Percentiles rank a stretch among this genome's conserved stretches.
phyloP scores from a whole-genome alignment of 2,329 filamentous ascomycete species.

The Scedosporium boydii region DNA sequence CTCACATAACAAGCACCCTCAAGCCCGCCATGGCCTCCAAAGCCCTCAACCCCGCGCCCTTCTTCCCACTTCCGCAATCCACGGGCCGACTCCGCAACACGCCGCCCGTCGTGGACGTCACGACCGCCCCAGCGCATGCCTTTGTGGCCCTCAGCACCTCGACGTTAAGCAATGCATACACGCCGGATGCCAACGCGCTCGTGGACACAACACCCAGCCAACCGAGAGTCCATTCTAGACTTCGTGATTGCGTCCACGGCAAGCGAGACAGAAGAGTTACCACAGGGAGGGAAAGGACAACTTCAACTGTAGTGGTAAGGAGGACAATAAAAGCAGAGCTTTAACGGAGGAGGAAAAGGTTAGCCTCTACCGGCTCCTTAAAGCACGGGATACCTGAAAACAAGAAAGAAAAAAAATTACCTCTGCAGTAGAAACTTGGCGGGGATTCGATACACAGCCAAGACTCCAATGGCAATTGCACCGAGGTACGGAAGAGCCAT shows the following conservation, averaged over 20 bases:
- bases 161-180: background rate
- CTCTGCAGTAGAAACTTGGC: background rate
- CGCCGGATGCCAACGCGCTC: background rate
- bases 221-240: background rate
- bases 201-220: background rate
- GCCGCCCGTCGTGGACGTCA: background rate
- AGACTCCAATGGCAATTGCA: background rate
- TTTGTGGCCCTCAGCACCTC: background rate
- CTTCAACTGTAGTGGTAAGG: background rate
- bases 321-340: slow-evolving; percentile 2
- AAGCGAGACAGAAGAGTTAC: background rate
- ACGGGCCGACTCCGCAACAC: background rate
- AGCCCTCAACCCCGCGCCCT: background rate
- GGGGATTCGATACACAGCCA: background rate
- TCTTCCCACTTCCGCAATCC: background rate
- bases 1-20: background rate
- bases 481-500: background rate
- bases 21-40: background rate
- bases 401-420: background rate
- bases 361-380: background rate
- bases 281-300: background rate
- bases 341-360: background rate
- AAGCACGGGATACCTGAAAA: background rate
- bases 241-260: background rate
- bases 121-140: background rate